phyloP scores from a whole-genome alignment of 2,329 filamentous ascomycete species.

The Bisporella sp. region DNA sequence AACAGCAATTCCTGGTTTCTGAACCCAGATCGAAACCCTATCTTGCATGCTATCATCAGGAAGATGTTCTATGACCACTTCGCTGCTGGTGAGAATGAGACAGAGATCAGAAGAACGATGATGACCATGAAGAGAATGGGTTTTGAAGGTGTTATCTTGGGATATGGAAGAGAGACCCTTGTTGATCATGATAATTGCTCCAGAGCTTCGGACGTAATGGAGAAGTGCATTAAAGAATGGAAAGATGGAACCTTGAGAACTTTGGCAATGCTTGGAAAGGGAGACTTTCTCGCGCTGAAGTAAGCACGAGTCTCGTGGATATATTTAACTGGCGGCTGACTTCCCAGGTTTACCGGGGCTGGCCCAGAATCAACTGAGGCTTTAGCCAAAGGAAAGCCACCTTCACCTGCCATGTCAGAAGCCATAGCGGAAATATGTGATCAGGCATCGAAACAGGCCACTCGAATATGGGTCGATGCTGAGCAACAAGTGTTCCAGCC shows the following conservation, averaged over 20 bases:
- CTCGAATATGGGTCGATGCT: conserved; percentile 44
- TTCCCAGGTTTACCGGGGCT: conserved; percentile 38
- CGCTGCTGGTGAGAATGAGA: conserved; percentile 68
- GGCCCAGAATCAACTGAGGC: conserved; percentile 35
- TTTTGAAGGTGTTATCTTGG: conserved; percentile 74
- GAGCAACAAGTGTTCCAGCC: conserved; percentile 45
- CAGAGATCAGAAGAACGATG: conserved; percentile 60
- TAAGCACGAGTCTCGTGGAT: conserved; percentile 16
- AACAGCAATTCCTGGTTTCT: conserved; percentile 6
- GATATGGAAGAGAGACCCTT: conserved; percentile 65
- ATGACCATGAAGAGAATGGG: conserved; percentile 61
- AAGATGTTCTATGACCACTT: conserved; percentile 84
- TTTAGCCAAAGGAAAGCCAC: conserved; percentile 31
- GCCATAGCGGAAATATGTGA: conserved; percentile 29
- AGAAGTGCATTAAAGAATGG: conserved; percentile 30
- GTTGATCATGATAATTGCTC: not conserved
- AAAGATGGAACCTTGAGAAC: conserved; percentile 45
- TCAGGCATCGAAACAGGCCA: conserved; percentile 19
- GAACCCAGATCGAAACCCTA: conserved; percentile 60
- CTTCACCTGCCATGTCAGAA: conserved; percentile 35
- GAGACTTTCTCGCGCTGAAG: conserved; percentile 46
- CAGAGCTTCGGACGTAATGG: not conserved
- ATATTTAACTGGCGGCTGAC: conserved; percentile 1
- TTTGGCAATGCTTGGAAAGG: conserved; percentile 42
- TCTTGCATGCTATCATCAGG: conserved; percentile 63